Evolutionary conservation across 164 flowering plant species (phyloP), one percentile per base, ranked within the genome.

Genomic region (Magnolia kwangsiensis): DNA sequence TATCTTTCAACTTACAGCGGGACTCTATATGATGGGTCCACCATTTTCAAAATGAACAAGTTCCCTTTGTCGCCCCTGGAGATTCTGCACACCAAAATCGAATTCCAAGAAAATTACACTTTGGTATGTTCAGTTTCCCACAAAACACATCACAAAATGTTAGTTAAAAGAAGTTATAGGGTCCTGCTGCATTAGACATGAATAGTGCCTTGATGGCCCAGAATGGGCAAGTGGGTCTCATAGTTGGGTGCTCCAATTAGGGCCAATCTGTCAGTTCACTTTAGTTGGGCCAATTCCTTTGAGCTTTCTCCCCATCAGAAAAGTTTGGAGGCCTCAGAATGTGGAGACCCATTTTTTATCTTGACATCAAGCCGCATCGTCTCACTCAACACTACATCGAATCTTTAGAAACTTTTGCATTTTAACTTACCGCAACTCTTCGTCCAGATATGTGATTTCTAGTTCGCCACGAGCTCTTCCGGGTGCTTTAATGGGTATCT

Each of bases 401-500:
- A 3, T 37, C 45, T 37, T 37, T 37, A 37, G 45, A 37, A 37
- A 1, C 45, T 37, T 37, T 37, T 37, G 45, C 45, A 37, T 37
- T 37, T 37, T 37, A 37, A 80, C 86, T 86, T 71, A 92, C 98
- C 98, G 82, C 72, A 95, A 72, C 69, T 95, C 97, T 74, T 91
- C 91, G 79, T 92, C 98, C 81, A 94, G 82, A 77, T 90, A 94
- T 50, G 96, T 92, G 29, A 91, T 92, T 78, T 94, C 98, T 75
- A 94, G 73, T 81, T 88, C 88, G 55, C 97, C 96, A 71, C 88
- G 89, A 77, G 90, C 95, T 75, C 86, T 84, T 63, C 79, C 97
- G 10, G 98, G 98, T 51, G 97, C 97, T 83, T 94, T 91, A 45
- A 92, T 78, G 51, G 97, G 91, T 86, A 95, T 88, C 98, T 94